Conservation (phyloP, 371 early-diverging fungal species). For the Synchytrium microbalum region DNA sequence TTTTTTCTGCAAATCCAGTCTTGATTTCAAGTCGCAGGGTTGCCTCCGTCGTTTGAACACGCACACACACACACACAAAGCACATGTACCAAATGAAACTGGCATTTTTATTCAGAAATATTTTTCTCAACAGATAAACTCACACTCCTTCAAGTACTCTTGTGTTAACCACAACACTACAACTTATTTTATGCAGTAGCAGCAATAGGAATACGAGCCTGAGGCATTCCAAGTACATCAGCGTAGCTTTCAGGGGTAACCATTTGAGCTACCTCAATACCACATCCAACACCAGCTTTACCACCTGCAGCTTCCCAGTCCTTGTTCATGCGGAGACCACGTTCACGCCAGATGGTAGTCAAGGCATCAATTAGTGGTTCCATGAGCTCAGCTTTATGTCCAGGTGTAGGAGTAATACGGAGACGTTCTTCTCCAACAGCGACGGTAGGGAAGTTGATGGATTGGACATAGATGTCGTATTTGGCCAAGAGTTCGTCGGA, state of each 20-base stretch:
- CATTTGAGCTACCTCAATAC: conserved; percentile 10
- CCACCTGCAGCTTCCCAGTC: conserved; percentile 86
- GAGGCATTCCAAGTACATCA: background rate
- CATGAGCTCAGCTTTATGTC: conserved; percentile 75
- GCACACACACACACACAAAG: too few species aligned
- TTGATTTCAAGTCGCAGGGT: too few species aligned
- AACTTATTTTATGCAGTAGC: too few species aligned
- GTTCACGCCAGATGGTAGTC: conserved; percentile 75
- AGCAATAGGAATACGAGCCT: too few species aligned
- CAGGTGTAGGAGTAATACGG: conserved; percentile 95
- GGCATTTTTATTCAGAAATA: too few species aligned
- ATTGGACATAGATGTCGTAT: conserved; percentile 92
- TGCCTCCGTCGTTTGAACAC: too few species aligned
- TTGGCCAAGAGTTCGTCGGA: conserved; percentile 82
- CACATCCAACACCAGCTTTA: conserved; percentile 75
- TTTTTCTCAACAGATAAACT: too few species aligned
- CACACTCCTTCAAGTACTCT: too few species aligned
- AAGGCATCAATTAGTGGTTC: conserved; percentile 77
- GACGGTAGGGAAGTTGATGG: conserved; percentile 97
- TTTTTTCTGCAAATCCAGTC: too few species aligned
- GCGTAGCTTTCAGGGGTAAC: background rate
- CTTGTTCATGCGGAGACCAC: conserved; percentile 68
- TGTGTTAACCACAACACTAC: too few species aligned
- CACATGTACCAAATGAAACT: too few species aligned
- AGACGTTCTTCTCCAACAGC: conserved; percentile 92